These are phyloP conservation scores for Hericium alpestre DNA, from an alignment of 768 basidiomycete species.

Conservation along the genomic window DNA sequence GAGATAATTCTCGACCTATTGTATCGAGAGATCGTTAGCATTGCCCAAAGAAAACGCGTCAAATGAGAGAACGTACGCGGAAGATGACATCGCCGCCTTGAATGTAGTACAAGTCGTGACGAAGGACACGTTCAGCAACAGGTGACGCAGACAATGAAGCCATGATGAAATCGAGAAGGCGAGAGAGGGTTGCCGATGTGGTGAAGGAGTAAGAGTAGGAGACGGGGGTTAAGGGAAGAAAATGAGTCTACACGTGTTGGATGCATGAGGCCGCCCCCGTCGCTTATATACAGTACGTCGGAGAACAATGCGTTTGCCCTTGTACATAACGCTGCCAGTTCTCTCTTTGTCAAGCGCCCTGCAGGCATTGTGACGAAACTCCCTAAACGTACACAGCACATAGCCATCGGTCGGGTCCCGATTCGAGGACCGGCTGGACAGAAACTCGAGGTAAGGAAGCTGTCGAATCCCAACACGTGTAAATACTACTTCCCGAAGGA, in stretches of 20 bases:
- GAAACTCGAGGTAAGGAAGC: too few species aligned
- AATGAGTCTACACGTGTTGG: slow-evolving; percentile 13
- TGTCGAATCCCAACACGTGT: too few species aligned
- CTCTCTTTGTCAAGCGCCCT: too few species aligned
- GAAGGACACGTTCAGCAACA: slow-evolving; percentile 15
- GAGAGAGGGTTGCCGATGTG: not conserved
- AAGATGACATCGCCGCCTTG: slow-evolving; percentile 39
- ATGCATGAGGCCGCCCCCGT: slow-evolving; percentile 9
- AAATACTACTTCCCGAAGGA: too few species aligned
- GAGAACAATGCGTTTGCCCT: not conserved
- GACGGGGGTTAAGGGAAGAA: not conserved
- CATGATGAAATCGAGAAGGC: slow-evolving; percentile 6
- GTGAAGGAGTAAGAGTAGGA: slow-evolving; percentile 2
- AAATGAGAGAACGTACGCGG: slow-evolving; percentile 15
- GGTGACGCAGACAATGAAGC: slow-evolving; percentile 6
- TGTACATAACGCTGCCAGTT: too few species aligned
- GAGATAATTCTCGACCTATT: slow-evolving; percentile 43
- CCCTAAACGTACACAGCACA: too few species aligned
- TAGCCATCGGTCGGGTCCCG: too few species aligned
- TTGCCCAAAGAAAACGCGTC: not conserved
- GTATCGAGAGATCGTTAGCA: not conserved
- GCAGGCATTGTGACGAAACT: too few species aligned
- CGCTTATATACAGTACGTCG: slow-evolving; percentile 10
- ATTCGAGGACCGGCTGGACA: too few species aligned
- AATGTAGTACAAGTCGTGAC: slow-evolving; percentile 36